Conservation (phyloP, 345 rosid species). For the Kernera saxatilis region DNA sequence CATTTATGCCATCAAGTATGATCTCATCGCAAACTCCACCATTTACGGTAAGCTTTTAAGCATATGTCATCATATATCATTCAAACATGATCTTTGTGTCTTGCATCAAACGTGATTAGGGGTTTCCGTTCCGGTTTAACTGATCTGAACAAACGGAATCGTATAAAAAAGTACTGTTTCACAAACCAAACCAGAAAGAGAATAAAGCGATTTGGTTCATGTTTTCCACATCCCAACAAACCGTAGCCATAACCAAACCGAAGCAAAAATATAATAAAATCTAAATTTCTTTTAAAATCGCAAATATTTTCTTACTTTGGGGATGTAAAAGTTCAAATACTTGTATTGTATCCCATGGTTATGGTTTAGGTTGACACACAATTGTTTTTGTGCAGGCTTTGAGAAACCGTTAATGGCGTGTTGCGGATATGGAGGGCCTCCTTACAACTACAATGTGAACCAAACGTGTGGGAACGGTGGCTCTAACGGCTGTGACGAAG, state of each 20-base stretch:
- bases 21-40: constrained; percentile 58
- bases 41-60: constrained; percentile 42
- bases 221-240: too few relatives aligned
- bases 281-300: too few relatives aligned
- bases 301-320: background rate
- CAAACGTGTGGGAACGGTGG: constrained; percentile 64
- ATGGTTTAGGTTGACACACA: background rate
- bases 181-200: background rate
- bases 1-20: constrained; percentile 61
- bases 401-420: constrained; percentile 71
- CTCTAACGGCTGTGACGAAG: constrained; percentile 39
- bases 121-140: too few relatives aligned
- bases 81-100: too few relatives aligned
- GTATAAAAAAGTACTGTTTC: background rate
- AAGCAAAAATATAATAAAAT: too few relatives aligned
- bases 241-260: too few relatives aligned
- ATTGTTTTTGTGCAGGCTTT: constrained; percentile 44
- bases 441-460: constrained; percentile 61
- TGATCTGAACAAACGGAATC: too few relatives aligned
- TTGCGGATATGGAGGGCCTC: constrained; percentile 85
- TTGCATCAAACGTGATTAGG: background rate
- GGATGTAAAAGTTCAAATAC: background rate
- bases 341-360: background rate
- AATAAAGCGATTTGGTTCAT: too few relatives aligned
- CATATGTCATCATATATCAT: background rate